These are phyloP conservation scores for Theobroma cacao DNA, from an alignment of 345 rosid species.

Conservation along the genomic window DNA sequence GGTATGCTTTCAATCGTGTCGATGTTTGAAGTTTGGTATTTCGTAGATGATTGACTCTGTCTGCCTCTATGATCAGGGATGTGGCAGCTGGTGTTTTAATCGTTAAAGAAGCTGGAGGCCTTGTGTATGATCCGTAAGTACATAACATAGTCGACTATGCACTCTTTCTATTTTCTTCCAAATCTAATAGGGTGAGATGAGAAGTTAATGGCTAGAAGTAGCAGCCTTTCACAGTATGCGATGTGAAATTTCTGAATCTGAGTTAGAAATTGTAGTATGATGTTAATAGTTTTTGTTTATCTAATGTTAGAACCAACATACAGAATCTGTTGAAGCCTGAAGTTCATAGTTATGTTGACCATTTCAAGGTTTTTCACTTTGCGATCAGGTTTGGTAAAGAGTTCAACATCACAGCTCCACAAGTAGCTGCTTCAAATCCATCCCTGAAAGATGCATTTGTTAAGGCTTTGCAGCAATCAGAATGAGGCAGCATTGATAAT, in stretches of 20 bases:
- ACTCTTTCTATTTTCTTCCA: not conserved
- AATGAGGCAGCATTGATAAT: conserved; percentile 18
- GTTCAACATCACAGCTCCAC: conserved; percentile 71
- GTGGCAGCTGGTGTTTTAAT: conserved; percentile 88
- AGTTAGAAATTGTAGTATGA: not conserved
- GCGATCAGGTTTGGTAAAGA: conserved; percentile 81
- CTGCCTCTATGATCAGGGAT: conserved; percentile 55
- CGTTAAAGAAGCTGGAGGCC: conserved; percentile 91
- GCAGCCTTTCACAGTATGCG: not conserved
- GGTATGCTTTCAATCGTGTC: conserved; percentile 39
- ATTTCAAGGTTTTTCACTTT: conserved; percentile 15
- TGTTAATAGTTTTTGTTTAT: not conserved
- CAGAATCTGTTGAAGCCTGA: not conserved
- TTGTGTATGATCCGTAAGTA: conserved; percentile 90
- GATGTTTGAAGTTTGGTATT: not conserved
- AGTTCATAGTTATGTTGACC: conserved; percentile 1
- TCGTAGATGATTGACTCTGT: not conserved
- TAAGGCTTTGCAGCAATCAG: conserved; percentile 52
- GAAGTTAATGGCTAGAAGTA: not conserved
- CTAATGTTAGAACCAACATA: not conserved
- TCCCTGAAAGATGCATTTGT: conserved; percentile 67
- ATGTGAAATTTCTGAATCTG: not conserved
- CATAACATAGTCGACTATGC: not conserved
- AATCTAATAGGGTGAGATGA: not conserved
- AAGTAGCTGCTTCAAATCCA: conserved; percentile 88